Evolutionary conservation across 495 filamentous ascomycete species (phyloP), one percentile per base, ranked within the genome.

Genomic region (Hypoxylon perforatum): DNA sequence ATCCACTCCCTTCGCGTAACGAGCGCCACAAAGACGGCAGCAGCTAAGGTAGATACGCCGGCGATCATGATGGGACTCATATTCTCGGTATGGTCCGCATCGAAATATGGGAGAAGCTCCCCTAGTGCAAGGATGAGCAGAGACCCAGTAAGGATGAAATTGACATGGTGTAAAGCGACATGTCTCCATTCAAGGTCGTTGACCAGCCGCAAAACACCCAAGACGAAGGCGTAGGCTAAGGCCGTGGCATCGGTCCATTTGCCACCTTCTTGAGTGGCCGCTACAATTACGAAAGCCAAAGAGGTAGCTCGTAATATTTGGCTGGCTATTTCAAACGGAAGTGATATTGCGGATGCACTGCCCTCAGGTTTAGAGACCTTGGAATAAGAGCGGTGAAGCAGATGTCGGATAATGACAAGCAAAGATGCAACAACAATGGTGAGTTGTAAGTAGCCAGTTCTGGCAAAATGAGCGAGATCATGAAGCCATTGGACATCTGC

Each of bases 1-100:
- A 73, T 51, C 78, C 78, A 80, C 58, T 75, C 72, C 46, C 78
- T 67, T 9, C 76, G 78, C 6, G 78, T 77, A 39, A 58, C 22
- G 30, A 74, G 38, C 44, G 78, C 77, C 28, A 77, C 62, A 45
- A 78, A 19, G 7, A 74, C 66, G 22, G 75, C 61, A 23, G 70
- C 70, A 25, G 59, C 68, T 21, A 78, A 57, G n/a, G 68, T 67
- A 23, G 61, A 53, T 30, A 78, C 38, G 36, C 71, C 65, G 56
- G 57, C 49, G 28, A 73, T 66, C 23, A 63, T 63, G 17, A 73
- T 52, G 19, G 65, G 46, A 42, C 51, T 62, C 44, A 53, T 53
- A 49, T 64, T 21, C 14, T 45, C 41, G 15, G 28, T 54, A 45
- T 75, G 63, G 22, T 57, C 63, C 17, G 63, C 39, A 55, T 75